phyloP scores from a whole-genome alignment of 116 monocot genomes.

The Zostera marina region DNA sequence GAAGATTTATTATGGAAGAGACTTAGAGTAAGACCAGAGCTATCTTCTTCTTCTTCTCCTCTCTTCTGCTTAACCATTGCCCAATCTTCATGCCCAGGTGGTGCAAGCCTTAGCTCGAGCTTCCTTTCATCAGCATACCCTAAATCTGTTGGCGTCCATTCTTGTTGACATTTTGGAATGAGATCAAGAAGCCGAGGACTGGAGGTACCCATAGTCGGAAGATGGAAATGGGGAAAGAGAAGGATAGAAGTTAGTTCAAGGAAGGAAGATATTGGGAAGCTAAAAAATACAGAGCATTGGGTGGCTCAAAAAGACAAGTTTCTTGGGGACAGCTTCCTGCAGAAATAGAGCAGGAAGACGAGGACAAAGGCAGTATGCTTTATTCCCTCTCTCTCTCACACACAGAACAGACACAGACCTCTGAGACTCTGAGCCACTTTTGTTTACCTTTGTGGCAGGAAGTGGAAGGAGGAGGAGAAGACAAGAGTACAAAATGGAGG shows the following conservation, averaged over 20 bases:
- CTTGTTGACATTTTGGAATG: slow-evolving; percentile 22
- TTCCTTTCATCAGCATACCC: slow-evolving; percentile 32
- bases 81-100: slow-evolving; percentile 9
- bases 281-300: not conserved
- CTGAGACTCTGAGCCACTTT: too few relatives aligned
- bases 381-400: slow-evolving; percentile 1
- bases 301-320: not conserved
- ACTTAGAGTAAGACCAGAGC: slow-evolving; percentile 7
- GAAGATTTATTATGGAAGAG: slow-evolving; percentile 8
- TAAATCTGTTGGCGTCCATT: slow-evolving; percentile 20
- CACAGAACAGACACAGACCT: too few relatives aligned
- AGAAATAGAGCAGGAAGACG: not conserved
- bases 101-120: slow-evolving; percentile 22
- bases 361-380: slow-evolving; percentile 4
- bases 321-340: not conserved
- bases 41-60: slow-evolving; percentile 10
- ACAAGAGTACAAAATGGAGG: too few relatives aligned
- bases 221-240: not conserved
- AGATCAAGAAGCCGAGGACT: slow-evolving; percentile 48
- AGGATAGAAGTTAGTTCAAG: not conserved
- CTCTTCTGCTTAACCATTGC: slow-evolving; percentile 1
- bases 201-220: not conserved
- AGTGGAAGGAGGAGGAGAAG: too few relatives aligned
- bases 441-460: too few relatives aligned
- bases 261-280: not conserved